Percentiles rank a stretch among this genome's conserved stretches.
Conservation (phyloP, 225 moss, liverwort and hornwort species). For the Ulota crispa region DNA sequence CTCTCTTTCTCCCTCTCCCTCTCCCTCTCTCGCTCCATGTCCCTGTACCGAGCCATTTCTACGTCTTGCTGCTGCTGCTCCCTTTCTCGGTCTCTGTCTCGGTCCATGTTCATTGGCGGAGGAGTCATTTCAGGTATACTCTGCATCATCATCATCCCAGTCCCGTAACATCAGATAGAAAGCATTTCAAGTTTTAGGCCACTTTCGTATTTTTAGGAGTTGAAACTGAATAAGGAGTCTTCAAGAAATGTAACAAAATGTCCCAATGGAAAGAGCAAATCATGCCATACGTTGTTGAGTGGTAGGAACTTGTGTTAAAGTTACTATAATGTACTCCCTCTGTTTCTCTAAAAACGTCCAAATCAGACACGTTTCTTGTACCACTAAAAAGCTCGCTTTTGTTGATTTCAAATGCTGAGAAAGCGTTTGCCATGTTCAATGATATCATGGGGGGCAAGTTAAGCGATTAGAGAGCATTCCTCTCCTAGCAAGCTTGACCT, state of each 20-base stretch:
- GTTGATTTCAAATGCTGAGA: too few species aligned
- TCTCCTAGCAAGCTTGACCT: too few species aligned
- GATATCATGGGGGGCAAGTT: too few species aligned
- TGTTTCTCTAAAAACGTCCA: too few species aligned
- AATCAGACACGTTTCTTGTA: too few species aligned
- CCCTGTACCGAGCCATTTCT: constrained; percentile 39
- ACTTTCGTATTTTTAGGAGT: not conserved
- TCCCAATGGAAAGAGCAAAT: not conserved
- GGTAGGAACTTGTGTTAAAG: not conserved
- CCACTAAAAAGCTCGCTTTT: too few species aligned
- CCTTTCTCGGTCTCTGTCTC: constrained; percentile 42
- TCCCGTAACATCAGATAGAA: not conserved
- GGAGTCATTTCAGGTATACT: constrained; percentile 69
- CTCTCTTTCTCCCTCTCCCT: not conserved
- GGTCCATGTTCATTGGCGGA: constrained; percentile 45
- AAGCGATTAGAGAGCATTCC: too few species aligned
- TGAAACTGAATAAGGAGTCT: not conserved
- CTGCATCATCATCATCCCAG: constrained; percentile 45
- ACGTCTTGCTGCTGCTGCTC: constrained; percentile 28
- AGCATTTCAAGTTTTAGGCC: too few species aligned
- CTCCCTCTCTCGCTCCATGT: constrained; percentile 32
- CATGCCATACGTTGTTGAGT: not conserved
- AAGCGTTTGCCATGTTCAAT: too few species aligned
- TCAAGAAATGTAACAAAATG: not conserved
- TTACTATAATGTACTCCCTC: not conserved